A percentile compares a stretch with the other conserved stretches of the same genome.
These are phyloP conservation scores for Backusella liffmaniae DNA, from an alignment of 192 early-diverging fungal species.

Conservation along the genomic window DNA sequence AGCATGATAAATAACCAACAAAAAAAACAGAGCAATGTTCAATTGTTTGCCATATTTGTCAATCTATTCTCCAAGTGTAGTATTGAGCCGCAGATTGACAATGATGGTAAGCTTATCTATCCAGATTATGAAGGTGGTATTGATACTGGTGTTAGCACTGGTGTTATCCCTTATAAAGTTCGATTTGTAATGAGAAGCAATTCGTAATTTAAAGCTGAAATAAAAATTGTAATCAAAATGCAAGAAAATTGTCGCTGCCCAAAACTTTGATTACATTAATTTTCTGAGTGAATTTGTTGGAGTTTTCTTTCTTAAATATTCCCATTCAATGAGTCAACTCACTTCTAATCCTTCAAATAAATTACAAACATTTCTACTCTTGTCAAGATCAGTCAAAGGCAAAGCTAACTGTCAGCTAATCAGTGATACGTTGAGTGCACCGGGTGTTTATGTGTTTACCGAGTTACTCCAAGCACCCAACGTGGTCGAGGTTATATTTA, in stretches of 20 bases:
- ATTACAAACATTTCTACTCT: conserved; percentile 68
- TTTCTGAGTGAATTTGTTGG: background rate
- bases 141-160: background rate
- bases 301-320: no score
- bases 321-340: background rate
- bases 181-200: background rate
- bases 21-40: background rate
- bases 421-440: conserved; percentile 64
- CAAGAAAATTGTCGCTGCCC: no score
- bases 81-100: background rate
- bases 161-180: background rate
- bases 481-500: conserved; percentile 57
- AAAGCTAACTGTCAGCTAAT: conserved; percentile 69
- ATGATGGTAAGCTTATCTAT: background rate
- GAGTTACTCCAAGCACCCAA: conserved; percentile 73
- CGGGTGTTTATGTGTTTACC: conserved; percentile 76
- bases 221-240: no score
- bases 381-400: conserved; percentile 79
- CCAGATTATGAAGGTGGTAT: background rate
- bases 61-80: background rate
- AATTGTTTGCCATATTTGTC: background rate
- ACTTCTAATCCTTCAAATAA: background rate
- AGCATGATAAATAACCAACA: background rate
- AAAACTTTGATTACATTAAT: background rate
- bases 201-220: no score